A percentile compares a stretch with the other conserved stretches of the same genome.
These are phyloP conservation scores for Nyctanthes arbortristis DNA, from an alignment of 257 asterid species.

Conservation along the genomic window DNA sequence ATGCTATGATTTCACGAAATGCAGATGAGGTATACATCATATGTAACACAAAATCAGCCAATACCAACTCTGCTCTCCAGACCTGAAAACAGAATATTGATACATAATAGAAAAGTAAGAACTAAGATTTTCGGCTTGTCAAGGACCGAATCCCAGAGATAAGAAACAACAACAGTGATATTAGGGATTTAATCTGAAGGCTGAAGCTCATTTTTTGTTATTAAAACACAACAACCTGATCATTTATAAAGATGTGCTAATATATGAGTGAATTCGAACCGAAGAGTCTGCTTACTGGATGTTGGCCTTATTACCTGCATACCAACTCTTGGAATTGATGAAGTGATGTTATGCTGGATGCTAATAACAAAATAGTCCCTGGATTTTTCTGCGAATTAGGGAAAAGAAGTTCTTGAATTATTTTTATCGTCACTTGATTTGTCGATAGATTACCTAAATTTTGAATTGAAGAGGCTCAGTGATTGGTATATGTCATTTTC, in stretches of 20 bases:
- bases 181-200: constrained; percentile 2
- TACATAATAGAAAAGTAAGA: constrained; percentile 2
- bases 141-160: not conserved
- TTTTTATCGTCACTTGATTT: not conserved
- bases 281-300: not conserved
- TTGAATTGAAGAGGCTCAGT: not conserved
- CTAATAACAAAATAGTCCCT: constrained; percentile 53
- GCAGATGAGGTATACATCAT: constrained; percentile 55
- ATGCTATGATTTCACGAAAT: constrained; percentile 64
- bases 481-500: not conserved
- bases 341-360: constrained; percentile 81
- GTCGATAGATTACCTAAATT: not conserved
- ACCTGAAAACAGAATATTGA: constrained; percentile 43
- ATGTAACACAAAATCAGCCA: constrained; percentile 90
- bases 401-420: constrained; percentile 15
- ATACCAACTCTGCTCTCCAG: constrained; percentile 88
- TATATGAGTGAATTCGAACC: constrained; percentile 1
- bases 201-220: not conserved
- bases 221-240: constrained; percentile 5
- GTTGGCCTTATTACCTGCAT: constrained; percentile 64
- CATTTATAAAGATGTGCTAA: not conserved
- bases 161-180: constrained; percentile 7
- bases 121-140: constrained; percentile 6
- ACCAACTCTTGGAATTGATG: constrained; percentile 90
- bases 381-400: constrained; percentile 46